These are phyloP conservation scores for Lichtheimia ramosa DNA, from an alignment of 371 early-diverging fungal species.

Conservation along the genomic window DNA sequence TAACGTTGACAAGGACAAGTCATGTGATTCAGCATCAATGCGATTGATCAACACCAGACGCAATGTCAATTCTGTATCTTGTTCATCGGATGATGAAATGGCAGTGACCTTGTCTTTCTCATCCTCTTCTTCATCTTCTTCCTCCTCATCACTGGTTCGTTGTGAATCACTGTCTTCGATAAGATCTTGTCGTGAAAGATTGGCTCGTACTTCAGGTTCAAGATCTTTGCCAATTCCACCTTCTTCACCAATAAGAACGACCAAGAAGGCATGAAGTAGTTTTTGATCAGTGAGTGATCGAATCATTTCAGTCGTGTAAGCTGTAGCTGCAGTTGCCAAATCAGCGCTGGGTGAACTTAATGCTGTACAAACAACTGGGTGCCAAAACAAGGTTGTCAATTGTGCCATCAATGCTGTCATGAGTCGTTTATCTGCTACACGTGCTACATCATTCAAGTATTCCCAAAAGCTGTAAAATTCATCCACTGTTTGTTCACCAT, in stretches of 20 bases:
- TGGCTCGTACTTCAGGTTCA: constrained; percentile 37
- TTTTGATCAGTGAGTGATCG: constrained; percentile 49
- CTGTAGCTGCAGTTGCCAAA: constrained; percentile 43
- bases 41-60: constrained; percentile 40
- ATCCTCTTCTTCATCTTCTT: constrained; percentile 18
- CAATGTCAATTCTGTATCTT: constrained; percentile 34
- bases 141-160: constrained; percentile 19
- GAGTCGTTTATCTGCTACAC: constrained; percentile 45
- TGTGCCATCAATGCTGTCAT: constrained; percentile 52
- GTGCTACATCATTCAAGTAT: constrained; percentile 48
- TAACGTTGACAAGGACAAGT: constrained; percentile 54
- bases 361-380: constrained; percentile 49
- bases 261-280: constrained; percentile 45
- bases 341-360: constrained; percentile 45
- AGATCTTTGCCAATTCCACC: constrained; percentile 53
- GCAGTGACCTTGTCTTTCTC: constrained; percentile 11
- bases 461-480: constrained; percentile 57
- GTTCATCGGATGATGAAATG: constrained; percentile 1
- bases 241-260: constrained; percentile 47
- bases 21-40: constrained; percentile 44
- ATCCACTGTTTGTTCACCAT: constrained; percentile 38
- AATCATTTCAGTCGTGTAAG: constrained; percentile 54
- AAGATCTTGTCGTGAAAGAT: constrained; percentile 20
- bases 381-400: constrained; percentile 50
- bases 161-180: constrained; percentile 31